Evolutionary conservation across 345 rosid species (phyloP).

Genomic region (Melaleuca quinquenervia): DNA sequence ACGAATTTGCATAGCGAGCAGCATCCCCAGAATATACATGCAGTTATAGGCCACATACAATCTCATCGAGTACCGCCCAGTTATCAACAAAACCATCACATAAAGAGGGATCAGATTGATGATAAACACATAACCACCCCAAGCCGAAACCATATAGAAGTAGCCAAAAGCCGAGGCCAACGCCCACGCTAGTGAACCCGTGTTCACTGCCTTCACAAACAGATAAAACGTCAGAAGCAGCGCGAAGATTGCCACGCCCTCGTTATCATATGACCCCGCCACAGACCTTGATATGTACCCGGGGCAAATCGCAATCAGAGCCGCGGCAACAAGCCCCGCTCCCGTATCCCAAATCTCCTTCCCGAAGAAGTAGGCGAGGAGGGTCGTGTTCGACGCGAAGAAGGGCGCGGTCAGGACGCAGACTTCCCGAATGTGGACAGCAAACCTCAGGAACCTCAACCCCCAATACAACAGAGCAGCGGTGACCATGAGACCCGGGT

Average conservation of each 20-base stretch:
- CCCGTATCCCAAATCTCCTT: conserved; percentile 97
- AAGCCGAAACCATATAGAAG: conserved; percentile 97
- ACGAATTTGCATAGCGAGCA: conserved; percentile 97
- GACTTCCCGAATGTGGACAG: conserved; percentile 94
- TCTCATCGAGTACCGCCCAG: conserved; percentile 95
- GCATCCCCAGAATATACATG: conserved; percentile 93
- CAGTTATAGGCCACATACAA: conserved; percentile 85
- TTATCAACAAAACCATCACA: conserved; percentile 80
- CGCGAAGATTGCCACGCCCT: conserved; percentile 92
- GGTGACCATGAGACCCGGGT: conserved; percentile 91
- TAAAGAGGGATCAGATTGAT: conserved; percentile 92
- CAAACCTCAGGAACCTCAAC: conserved; percentile 54
- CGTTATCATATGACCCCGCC: conserved; percentile 94
- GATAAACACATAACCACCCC: conserved; percentile 99
- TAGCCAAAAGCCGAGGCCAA: conserved; percentile 92
- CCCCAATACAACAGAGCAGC: conserved; percentile 76
- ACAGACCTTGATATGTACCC: conserved; percentile 95
- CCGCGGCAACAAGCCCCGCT: conserved; percentile 93
- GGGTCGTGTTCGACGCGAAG: conserved; percentile 87
- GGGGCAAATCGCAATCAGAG: conserved; percentile 85
- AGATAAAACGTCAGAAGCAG: conserved; percentile 77
- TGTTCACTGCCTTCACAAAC: conserved; percentile 86
- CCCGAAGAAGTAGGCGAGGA: conserved; percentile 94
- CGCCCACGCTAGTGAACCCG: conserved; percentile 87
- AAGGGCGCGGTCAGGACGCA: conserved; percentile 95